Evolutionary conservation across 148 eudicot genomes (phyloP).

Genomic region (Vaccinium darrowii): DNA sequence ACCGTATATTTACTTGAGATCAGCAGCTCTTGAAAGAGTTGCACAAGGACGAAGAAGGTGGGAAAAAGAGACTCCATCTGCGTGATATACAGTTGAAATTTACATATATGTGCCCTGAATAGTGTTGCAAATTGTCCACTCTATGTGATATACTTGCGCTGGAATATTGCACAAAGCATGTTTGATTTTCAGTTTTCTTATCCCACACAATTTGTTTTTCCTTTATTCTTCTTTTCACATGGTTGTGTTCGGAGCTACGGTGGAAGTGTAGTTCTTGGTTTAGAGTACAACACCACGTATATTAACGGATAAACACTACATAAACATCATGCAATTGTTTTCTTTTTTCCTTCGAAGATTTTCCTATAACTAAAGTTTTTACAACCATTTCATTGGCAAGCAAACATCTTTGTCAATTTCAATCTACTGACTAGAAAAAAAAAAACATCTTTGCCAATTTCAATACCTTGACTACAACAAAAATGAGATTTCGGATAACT

Average conservation of each 20-base stretch:
- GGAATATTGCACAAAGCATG: background rate
- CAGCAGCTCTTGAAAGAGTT: background rate
- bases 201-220: background rate
- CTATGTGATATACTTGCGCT: background rate
- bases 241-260: background rate
- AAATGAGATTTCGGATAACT: background rate
- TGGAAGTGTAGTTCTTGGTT: background rate
- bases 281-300: background rate
- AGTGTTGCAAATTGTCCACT: background rate
- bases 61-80: background rate
- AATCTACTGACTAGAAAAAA: background rate
- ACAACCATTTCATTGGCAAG: background rate
- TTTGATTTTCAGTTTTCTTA: background rate
- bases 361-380: background rate
- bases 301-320: background rate
- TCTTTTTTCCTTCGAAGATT: background rate
- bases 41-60: background rate
- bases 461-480: background rate
- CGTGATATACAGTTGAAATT: background rate
- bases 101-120: background rate
- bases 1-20: background rate
- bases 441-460: background rate
- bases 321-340: background rate
- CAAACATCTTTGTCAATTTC: background rate
- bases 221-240: background rate